phyloP scores from a whole-genome alignment of 192 early-diverging fungal genomes.

The Podila horticola region DNA sequence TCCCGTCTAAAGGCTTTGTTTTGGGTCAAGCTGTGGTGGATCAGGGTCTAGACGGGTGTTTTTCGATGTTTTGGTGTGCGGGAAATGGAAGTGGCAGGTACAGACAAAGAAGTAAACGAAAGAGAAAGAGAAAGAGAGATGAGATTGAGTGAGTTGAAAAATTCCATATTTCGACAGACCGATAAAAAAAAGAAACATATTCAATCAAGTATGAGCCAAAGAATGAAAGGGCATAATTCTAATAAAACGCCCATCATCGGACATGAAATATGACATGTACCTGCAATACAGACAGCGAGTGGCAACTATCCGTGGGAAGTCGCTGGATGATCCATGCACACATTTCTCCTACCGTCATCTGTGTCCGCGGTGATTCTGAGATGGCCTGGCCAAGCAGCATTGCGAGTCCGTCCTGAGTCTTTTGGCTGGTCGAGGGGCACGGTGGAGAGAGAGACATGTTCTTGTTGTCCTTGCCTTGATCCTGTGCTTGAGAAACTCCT shows the following conservation, averaged over 20 bases:
- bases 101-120: background rate
- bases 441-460: background rate
- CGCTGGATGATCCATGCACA: background rate
- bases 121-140: background rate
- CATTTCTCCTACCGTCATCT: background rate
- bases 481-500: background rate
- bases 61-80: background rate
- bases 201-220: too few relatives aligned
- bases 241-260: too few relatives aligned
- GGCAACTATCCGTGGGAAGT: background rate
- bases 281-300: background rate
- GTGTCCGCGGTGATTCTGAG: background rate
- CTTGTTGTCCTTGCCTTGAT: background rate
- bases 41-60: background rate
- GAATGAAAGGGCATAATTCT: too few relatives aligned
- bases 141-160: background rate
- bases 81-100: background rate
- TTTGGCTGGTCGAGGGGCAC: background rate
- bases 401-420: background rate
- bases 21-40: slow-evolving; percentile 1
- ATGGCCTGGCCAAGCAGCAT: background rate
- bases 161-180: too few relatives aligned
- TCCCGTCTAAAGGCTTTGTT: background rate
- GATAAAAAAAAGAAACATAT: too few relatives aligned
- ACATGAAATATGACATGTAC: background rate